A percentile compares a stretch with the other conserved stretches of the same genome.
phyloP scores from a whole-genome alignment of 192 early-diverging fungal species.

The Backusella parvicylindrica region DNA sequence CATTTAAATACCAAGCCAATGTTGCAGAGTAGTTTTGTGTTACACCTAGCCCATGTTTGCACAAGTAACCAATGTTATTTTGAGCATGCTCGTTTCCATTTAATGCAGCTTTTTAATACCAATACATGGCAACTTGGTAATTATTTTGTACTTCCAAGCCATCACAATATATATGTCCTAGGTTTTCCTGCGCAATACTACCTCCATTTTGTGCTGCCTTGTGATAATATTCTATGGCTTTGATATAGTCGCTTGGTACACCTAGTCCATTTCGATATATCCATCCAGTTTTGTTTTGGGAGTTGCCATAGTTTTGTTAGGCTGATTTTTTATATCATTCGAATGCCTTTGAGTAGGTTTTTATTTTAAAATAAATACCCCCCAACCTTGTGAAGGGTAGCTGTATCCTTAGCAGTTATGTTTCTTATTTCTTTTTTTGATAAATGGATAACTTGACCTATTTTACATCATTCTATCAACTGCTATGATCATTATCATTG shows the following conservation, averaged over 20 bases:
- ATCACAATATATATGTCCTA: background rate
- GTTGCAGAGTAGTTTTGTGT: background rate
- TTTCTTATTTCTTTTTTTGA: background rate
- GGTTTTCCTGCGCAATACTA: background rate
- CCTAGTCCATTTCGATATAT: background rate
- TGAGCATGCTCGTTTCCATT: background rate
- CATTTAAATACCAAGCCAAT: background rate
- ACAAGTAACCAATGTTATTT: background rate
- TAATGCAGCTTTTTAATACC: background rate
- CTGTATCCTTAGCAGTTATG: background rate
- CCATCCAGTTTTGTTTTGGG: background rate
- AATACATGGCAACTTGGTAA: background rate
- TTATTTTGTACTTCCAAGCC: background rate
- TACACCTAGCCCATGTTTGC: background rate
- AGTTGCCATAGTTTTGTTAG: background rate
- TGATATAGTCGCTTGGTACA: background rate
- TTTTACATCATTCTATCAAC: background rate
- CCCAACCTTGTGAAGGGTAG: background rate
- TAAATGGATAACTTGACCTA: background rate
- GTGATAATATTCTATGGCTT: background rate
- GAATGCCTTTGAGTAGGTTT: background rate
- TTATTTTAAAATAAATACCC: background rate
- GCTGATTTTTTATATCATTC: background rate
- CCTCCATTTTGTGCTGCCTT: background rate
- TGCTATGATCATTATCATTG: background rate